Evolutionary conservation across 2,329 filamentous ascomycete species (phyloP), one percentile per base, ranked within the genome.

Genomic region (Ilyonectria mors-panacis): DNA sequence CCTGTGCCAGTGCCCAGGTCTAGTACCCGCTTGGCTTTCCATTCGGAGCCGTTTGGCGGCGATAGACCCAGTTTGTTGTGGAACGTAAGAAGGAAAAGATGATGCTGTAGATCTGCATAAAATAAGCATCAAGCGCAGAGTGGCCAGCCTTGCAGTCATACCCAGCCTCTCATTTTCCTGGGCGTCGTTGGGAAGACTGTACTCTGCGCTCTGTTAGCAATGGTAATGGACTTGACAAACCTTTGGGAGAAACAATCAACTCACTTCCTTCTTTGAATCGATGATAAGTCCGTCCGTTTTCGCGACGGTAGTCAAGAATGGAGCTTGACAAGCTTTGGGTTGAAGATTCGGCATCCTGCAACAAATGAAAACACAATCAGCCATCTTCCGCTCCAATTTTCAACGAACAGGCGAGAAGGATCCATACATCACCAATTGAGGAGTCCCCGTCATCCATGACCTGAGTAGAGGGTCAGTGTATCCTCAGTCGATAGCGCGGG

Each of bases 221-320:
- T 33, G 8, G 30, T 7, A 33, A 33, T 9, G 30, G 2, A 33
- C 30, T 33, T 33, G 8, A 7, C 12, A 19, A 6, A 12, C 2
- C 15, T 17, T 3, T 3, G 2, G 1, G 2, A 23, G 7, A 4
- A 6, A 13, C 7, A 13, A 2, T 2, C 30, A 15, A 21, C 59
- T 48, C 10, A 58, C 59, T 66, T 13, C 59, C 64, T 4, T 66
- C 64, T 9, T 54, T 63, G 53, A 58, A 63, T 33, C 42, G 28
- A 51, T 63, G 53, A 48, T 63, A 63, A 10, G 53, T 63, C n/a
- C 59, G 45, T 4, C 64, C 64, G 4, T 66, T 66, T 42, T 66
- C 63, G 5, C 51, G 58, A 19, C 58, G 51, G 6, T 65, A 65
- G 35, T 65, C 28, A 13, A 65, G 39, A 2, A 62, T 65, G 1